Percentiles rank a stretch among this genome's conserved stretches.
phyloP scores from a whole-genome alignment of 2,329 filamentous ascomycete species.

The Penicillium sp. region DNA sequence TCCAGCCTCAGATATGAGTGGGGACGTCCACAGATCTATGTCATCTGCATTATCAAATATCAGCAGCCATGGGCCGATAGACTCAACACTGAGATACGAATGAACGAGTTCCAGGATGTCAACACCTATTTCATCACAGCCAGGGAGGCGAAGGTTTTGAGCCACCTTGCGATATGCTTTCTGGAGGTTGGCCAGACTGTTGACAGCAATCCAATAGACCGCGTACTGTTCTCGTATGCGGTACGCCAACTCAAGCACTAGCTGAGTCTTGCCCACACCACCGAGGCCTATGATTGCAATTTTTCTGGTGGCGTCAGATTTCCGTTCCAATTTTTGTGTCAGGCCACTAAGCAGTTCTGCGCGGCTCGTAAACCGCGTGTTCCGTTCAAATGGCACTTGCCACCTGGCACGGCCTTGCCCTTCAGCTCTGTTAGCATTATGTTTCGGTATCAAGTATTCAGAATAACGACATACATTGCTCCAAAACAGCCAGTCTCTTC shows the following conservation, averaged over 20 bases:
- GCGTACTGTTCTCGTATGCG: slow-evolving; percentile 21
- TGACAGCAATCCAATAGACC: slow-evolving; percentile 28
- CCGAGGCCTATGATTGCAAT: slow-evolving; percentile 23
- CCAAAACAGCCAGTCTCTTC: no score
- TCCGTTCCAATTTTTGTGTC: no score
- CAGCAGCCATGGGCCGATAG: slow-evolving; percentile 20
- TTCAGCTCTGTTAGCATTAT: no score
- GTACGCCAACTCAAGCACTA: slow-evolving; percentile 28
- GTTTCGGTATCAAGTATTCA: no score
- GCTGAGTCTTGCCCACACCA: slow-evolving; percentile 31
- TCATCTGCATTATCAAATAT: slow-evolving; percentile 30
- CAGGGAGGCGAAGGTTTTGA: neutral
- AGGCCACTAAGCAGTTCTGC: no score
- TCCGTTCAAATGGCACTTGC: no score
- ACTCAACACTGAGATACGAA: slow-evolving; percentile 12
- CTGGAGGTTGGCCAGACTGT: slow-evolving; percentile 15
- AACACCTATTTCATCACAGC: neutral
- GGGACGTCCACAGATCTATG: slow-evolving; percentile 13
- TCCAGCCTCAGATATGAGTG: neutral
- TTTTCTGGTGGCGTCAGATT: no score
- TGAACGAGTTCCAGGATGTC: slow-evolving; percentile 1
- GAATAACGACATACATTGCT: no score
- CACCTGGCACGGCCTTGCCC: no score
- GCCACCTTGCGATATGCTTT: slow-evolving; percentile 5
- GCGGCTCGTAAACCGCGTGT: no score